Conservation (phyloP, 495 filamentous ascomycete species). For the Xylaria castorea region DNA sequence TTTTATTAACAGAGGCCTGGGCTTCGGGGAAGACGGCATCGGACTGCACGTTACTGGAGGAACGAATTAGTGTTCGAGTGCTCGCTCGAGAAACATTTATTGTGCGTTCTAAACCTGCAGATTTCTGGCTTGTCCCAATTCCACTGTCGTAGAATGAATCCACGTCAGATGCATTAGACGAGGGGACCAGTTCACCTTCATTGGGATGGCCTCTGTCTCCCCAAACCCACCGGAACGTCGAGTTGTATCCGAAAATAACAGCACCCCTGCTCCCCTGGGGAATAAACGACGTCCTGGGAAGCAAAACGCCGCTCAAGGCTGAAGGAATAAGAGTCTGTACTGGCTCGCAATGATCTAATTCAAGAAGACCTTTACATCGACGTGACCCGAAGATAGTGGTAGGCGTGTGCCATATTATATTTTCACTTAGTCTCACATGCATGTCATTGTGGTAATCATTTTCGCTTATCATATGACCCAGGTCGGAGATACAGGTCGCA, state of each 20-base stretch:
- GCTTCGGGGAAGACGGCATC: not conserved
- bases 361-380: conserved; percentile 17
- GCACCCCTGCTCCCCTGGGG: conserved; percentile 16
- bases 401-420: conserved; percentile 30
- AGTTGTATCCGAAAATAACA: conserved; percentile 31
- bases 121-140: not conserved
- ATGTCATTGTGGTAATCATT: conserved; percentile 32
- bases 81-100: not conserved
- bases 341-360: not conserved
- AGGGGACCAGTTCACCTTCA: not conserved
- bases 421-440: conserved; percentile 12
- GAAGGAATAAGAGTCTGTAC: not conserved
- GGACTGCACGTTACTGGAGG: not conserved
- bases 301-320: not conserved
- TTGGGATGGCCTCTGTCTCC: not conserved
- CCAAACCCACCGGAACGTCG: conserved; percentile 14
- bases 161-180: not conserved
- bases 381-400: conserved; percentile 31
- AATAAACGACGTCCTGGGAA: not conserved
- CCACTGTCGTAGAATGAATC: conserved; percentile 1
- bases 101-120: not conserved
- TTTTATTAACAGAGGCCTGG: not conserved
- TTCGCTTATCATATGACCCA: not conserved
- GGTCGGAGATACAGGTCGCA: conserved; percentile 16
- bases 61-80: not conserved